These are phyloP conservation scores for Pythium sukuiense DNA, from an alignment of 352 stramenopile species.

Conservation along the genomic window DNA sequence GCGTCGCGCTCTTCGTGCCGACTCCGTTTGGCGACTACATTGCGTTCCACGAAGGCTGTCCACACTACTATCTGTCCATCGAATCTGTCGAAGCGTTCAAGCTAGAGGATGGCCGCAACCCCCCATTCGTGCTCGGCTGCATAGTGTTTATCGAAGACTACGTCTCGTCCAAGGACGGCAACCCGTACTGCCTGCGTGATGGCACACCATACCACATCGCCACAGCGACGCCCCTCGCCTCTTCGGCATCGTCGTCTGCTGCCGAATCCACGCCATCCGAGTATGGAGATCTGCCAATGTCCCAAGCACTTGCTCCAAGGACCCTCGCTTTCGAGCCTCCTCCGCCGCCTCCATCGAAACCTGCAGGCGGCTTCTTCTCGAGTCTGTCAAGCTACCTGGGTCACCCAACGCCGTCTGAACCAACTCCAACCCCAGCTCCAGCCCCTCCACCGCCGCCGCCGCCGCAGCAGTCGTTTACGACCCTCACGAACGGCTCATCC, in stretches of 20 bases:
- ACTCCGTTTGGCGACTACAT: conserved; percentile 84
- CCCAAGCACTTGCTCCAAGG: conserved; percentile 55
- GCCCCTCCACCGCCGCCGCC: conserved; percentile 20
- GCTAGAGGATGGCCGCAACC: conserved; percentile 63
- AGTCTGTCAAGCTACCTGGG: conserved; percentile 28
- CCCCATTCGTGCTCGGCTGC: conserved; percentile 72
- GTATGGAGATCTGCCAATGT: conserved; percentile 61
- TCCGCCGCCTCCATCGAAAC: conserved; percentile 29
- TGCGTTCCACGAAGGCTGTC: conserved; percentile 83
- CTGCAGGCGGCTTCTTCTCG: conserved; percentile 24
- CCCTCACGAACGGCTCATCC: conserved; percentile 9
- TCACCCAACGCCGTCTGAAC: conserved; percentile 7
- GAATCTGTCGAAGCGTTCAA: conserved; percentile 79
- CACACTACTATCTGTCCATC: conserved; percentile 78
- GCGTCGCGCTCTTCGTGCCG: conserved; percentile 74
- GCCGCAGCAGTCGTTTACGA: neutral
- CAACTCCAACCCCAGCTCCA: conserved; percentile 6
- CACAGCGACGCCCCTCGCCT: conserved; percentile 62
- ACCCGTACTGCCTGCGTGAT: conserved; percentile 71
- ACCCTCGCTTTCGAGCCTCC: conserved; percentile 20
- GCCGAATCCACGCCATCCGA: conserved; percentile 25
- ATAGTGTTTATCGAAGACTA: conserved; percentile 85
- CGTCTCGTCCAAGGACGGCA: conserved; percentile 56
- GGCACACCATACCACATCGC: conserved; percentile 75
- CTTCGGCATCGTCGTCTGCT: conserved; percentile 24